Evolutionary conservation across 164 flowering plant species (phyloP), one percentile per base, ranked within the genome.

Genomic region (Tetracentron sinense): DNA sequence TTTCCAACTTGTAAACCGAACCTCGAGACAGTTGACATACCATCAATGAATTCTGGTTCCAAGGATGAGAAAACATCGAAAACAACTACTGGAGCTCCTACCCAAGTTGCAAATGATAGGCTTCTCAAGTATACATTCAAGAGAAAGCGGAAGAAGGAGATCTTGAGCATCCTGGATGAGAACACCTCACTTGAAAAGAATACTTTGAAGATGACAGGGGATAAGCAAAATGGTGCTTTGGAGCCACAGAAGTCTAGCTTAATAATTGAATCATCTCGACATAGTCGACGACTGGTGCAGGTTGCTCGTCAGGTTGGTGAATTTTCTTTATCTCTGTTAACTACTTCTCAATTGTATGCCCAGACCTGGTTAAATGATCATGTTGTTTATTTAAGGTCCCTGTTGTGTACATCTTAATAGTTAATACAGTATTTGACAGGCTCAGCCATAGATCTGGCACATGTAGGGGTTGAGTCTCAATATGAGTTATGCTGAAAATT

Each of bases 291-390:
- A 47, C 47, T 88, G 38, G 87, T 76, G 21, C 93, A 84, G 76
- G 92, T 88, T 78, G 97, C 97, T 69, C 85, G 81, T 54, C 92
- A 93, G 98, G 98, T 93, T 73, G 49, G 92, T 85, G 61, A 62
- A 44, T n/a, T 44, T 22, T 59, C 42, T 20, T 29, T 17, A 10
- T 16, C 16, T 53, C 31, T 53, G 17, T 4, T 19, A 26, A 6
- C 28, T 42, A 16, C 22, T 31, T 48, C 35, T 44, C 21, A 12
- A n/a, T 42, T 48, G 22, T 61, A n/a, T n/a, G n/a, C n/a, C n/a
- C n/a, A n/a, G n/a, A n/a, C n/a, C n/a, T n/a, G n/a, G n/a, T n/a
- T n/a, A n/a, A n/a, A n/a, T n/a, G n/a, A n/a, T n/a, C n/a, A n/a
- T n/a, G n/a, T n/a, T n/a, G n/a, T n/a, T n/a, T n/a, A n/a, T n/a